Conservation (phyloP, 2,329 filamentous ascomycete species). For the Claviceps arundinis region DNA sequence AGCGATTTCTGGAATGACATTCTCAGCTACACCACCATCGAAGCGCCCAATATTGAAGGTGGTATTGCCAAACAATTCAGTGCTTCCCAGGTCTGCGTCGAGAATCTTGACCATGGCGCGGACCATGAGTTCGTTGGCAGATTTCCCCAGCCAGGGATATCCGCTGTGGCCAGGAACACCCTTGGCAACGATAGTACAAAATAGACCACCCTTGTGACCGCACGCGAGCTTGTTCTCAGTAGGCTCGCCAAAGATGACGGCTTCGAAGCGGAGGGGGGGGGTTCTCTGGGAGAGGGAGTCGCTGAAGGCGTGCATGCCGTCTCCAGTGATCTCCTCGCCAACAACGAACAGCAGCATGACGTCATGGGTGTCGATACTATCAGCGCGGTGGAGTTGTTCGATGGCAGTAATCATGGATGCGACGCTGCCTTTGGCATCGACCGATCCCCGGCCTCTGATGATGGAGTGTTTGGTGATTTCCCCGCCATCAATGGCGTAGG, state of each 20-base stretch:
- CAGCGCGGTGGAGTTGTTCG: conserved; percentile 33
- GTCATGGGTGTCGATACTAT: conserved; percentile 31
- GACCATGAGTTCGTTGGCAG: conserved; percentile 70
- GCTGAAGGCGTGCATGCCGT: conserved; percentile 58
- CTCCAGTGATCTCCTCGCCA: conserved; percentile 69
- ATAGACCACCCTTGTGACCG: conserved; percentile 79
- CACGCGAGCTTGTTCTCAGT: conserved; percentile 79
- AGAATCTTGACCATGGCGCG: conserved; percentile 56
- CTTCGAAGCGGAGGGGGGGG: conserved; percentile 33
- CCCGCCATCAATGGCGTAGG: conserved; percentile 45
- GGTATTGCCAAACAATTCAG: conserved; percentile 68
- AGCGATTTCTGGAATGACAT: conserved; percentile 74
- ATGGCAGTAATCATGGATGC: conserved; percentile 63
- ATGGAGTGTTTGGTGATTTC: conserved; percentile 29
- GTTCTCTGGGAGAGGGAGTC: conserved; percentile 19
- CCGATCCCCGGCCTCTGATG: conserved; percentile 61
- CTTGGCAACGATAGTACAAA: conserved; percentile 51
- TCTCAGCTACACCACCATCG: conserved; percentile 69
- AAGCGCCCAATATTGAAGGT: conserved; percentile 78
- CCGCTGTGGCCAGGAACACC: conserved; percentile 78
- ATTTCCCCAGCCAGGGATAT: conserved; percentile 81
- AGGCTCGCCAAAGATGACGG: conserved; percentile 84
- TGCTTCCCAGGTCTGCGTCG: conserved; percentile 58
- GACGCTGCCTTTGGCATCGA: conserved; percentile 58
- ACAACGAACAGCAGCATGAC: conserved; percentile 56